Evolutionary conservation across 2,329 filamentous ascomycete genomes (phyloP).

Genomic region (Lasiodiplodia sp.): DNA sequence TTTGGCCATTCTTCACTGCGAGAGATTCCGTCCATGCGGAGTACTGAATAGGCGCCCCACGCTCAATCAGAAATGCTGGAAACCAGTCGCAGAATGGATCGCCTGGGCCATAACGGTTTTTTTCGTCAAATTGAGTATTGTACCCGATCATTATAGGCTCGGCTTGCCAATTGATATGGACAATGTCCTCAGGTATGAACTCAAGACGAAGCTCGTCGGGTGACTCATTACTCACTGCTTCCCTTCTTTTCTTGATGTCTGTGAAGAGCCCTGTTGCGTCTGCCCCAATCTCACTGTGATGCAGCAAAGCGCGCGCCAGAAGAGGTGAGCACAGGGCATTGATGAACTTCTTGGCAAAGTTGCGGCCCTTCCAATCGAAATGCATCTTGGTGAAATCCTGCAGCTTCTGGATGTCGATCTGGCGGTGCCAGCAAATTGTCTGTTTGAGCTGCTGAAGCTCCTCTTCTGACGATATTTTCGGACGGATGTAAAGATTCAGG

Average conservation of each 20-base stretch:
- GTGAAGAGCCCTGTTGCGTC: neutral
- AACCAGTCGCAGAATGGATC: neutral
- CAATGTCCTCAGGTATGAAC: neutral
- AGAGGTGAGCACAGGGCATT: neutral
- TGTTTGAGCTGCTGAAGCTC: neutral
- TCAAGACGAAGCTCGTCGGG: neutral
- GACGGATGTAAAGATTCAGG: neutral
- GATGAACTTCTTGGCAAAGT: neutral
- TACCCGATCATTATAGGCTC: neutral
- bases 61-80: neutral
- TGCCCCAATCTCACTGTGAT: neutral
- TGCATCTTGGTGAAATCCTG: neutral
- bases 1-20: neutral
- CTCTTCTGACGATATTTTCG: neutral
- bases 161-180: neutral
- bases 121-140: neutral
- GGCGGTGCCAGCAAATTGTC: neutral
- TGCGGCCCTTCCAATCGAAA: neutral
- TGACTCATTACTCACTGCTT: neutral
- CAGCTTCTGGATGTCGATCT: neutral
- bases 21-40: neutral
- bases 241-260: neutral
- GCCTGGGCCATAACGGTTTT: neutral
- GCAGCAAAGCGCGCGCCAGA: neutral
- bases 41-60: neutral